Evolutionary conservation across 129 eudicot species (phyloP), one percentile per base, ranked within the genome.

Genomic region (Oenanthe sinensis): DNA sequence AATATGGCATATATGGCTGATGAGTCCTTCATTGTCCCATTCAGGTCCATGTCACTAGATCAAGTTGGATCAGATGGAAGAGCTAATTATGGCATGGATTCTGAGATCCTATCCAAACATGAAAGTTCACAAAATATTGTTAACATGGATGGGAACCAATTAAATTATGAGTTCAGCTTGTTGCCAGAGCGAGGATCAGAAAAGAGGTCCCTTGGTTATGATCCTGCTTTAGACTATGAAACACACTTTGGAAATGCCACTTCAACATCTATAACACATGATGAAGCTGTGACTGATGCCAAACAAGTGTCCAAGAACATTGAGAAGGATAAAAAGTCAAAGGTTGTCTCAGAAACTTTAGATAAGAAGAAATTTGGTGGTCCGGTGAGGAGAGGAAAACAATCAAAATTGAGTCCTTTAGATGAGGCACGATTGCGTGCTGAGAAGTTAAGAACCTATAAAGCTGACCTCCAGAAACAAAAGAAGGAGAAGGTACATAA

Each of bases 351-450:
- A 36, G 93, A 75, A 52, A 74, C 79, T 79, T 49, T 45, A 75
- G 82, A 80, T 80, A 87, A 89, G 86, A 88, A 78, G 76, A 88
- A 84, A 81, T 28, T 74, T 71, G 87, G 85, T 74, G 91, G 91
- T 37, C 89, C 91, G 69, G 72, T 84, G 24, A 85, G 90, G 80
- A 95, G 85, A 67, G 96, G 83, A 47, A 91, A 83, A 82, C 84
- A 86, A 78, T 85, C 91, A 26, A 92, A 86, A 86, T 48, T 85
- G 81, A 89, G 70, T 85, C 84, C 88, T 76, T 65, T 86, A 75
- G 97, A 92, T 73, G 97, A 92, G 79, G 97, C 96, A 82, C 88
- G 91, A 22, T 89, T 89, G 77, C 97, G 97, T 84, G 97, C 97
- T 73, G 95, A 92, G 68, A 89, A 80, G 84, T 81, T 92, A 82